These are phyloP conservation scores for Arthonia radiata DNA, from an alignment of 495 filamentous ascomycete genomes.

Conservation along the genomic window DNA sequence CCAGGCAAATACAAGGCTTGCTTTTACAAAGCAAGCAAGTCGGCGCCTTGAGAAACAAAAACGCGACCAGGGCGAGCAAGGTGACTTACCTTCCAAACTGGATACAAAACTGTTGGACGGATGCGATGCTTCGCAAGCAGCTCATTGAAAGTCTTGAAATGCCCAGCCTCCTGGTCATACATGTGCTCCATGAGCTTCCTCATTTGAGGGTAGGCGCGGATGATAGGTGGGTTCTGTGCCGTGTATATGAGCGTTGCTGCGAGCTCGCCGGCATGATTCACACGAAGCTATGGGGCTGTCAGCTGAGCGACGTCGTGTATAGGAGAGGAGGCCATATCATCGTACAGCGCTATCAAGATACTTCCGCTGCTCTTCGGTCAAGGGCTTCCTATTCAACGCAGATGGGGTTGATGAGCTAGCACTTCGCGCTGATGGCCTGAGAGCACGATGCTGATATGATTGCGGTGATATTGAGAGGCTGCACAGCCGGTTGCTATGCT, in stretches of 20 bases:
- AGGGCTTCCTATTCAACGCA: no score
- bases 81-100: no score
- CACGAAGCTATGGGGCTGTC: conserved; percentile 29
- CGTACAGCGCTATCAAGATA: conserved; percentile 56
- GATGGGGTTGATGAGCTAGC: no score
- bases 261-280: conserved; percentile 78
- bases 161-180: conserved; percentile 85
- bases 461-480: no score
- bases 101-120: conserved; percentile 83
- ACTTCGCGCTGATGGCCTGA: no score
- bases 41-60: no score
- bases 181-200: conserved; percentile 84
- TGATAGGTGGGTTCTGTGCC: conserved; percentile 43
- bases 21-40: no score
- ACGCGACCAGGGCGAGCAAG: no score
- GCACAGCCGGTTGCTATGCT: no score
- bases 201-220: conserved; percentile 59
- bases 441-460: no score
- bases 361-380: conserved; percentile 42
- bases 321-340: not conserved
- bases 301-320: not conserved
- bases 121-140: conserved; percentile 72
- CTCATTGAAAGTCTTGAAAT: conserved; percentile 63
- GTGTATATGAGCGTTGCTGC: conserved; percentile 75
- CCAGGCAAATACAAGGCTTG: no score